Base-by-base conservation (phyloP, 805 yeast species). In the Candida parachauliodes region DNA sequence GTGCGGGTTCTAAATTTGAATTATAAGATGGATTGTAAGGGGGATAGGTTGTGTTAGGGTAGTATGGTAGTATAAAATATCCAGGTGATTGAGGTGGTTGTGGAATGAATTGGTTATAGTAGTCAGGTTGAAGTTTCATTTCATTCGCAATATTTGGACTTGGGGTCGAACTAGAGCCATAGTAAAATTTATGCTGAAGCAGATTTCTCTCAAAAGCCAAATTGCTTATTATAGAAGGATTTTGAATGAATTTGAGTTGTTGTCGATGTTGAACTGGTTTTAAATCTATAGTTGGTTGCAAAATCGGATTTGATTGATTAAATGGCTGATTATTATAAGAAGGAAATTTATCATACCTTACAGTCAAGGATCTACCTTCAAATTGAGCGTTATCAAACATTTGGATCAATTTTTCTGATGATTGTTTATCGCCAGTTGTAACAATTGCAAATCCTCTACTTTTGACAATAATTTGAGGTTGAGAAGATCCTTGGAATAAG, bases 381-480 rank as follows among this genome's bases (percentile, higher is more conserved):
- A 79, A 82, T n/a, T 53, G 62, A 2, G 52, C 48, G 9, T 75
- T 76, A 50, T 81, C 74, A 47, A 80, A 76, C 28, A 52, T 40
- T 18, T 62, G 57, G 30, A 81, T 79, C 11, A 79, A 66, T 28
- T 60, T 60, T 3, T 60, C 60, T 3, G 83, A 76, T 24, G 74
- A 75, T 7, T 56, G 63, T 22, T 62, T 66, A 26, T 66, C 54
- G 1, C 64, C 64, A 17, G 77, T 79, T 3, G 72, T 65, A 1
- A 78, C 84, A 33, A 81, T 71, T 1, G 87, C 88, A 61, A 77
- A 81, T 2, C 88, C 88, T 48, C 78, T 72, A 22, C 62, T 56
- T 39, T 40, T 44, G 2, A 24, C 29, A 8, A 32, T 19, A 2
- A 27, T 17, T 16, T 12, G 32, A 14, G 41, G 28, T n/a, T 19